These are phyloP conservation scores for Aspergillus ruber DNA, from an alignment of 2,329 filamentous ascomycete species.

Conservation along the genomic window DNA sequence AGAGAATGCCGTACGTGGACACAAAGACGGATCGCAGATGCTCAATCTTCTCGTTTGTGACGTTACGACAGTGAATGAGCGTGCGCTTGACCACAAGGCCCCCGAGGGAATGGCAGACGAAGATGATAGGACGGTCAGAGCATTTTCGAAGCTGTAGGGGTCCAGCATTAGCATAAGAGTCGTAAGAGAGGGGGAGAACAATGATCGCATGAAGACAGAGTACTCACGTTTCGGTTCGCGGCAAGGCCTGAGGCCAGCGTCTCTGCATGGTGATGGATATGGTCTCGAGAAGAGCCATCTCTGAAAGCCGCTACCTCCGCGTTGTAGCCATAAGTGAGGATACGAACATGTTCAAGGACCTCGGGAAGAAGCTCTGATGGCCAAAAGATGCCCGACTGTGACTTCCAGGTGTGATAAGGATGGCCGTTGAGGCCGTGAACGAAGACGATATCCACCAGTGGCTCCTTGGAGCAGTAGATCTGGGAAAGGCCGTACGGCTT, in stretches of 20 bases:
- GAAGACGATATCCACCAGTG: constrained; percentile 54
- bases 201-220: constrained; percentile 1
- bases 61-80: constrained; percentile 59
- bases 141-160: constrained; percentile 39
- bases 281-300: constrained; percentile 54
- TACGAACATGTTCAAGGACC: constrained; percentile 55
- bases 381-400: constrained; percentile 55
- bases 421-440: constrained; percentile 65
- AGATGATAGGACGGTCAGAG: constrained; percentile 62
- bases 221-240: constrained; percentile 52
- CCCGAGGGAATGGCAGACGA: constrained; percentile 67
- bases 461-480: constrained; percentile 33
- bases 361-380: constrained; percentile 60
- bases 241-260: constrained; percentile 59
- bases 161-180: not conserved
- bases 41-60: constrained; percentile 54
- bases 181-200: not conserved
- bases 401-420: constrained; percentile 57
- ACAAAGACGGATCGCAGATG: constrained; percentile 63
- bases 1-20: constrained; percentile 69
- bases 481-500: constrained; percentile 38
- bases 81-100: constrained; percentile 67
- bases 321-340: constrained; percentile 70
- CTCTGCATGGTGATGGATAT: constrained; percentile 66
- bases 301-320: constrained; percentile 53